Base-by-base conservation (phyloP, 2,329 filamentous ascomycete species). In the Albifimbria verrucaria region DNA sequence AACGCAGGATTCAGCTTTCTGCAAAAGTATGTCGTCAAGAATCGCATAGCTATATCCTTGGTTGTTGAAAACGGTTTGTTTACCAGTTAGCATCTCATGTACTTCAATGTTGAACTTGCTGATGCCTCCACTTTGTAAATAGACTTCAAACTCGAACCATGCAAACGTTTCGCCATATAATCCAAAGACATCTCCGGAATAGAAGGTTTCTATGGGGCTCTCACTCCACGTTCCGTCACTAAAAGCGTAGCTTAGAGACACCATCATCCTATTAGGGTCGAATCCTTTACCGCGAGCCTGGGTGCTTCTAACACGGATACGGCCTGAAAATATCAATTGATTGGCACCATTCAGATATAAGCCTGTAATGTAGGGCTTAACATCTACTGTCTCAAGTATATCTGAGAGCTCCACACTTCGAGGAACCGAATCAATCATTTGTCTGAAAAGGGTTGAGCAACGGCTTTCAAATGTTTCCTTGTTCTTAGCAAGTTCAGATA, bases 391-490 rank as follows among this genome's bases (percentile, higher is more conserved):
- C 17, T 64, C 57, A 4, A 72, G 57, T 12, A 61, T 58, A 1
- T 67, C 63, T 15, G 58, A 63, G 3, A 72, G 61, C 6, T 57
- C 54, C 7, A 71, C 67, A 1, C 17, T 56, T 5, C 55, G 51
- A 1, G 69, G 68, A 0, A 72, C 68, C 0, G 68, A 70, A 46
- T 72, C 61, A 36, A 72, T 65, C 69, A 72, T 72, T n/a, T 64
- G 62, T 7, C 53, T 55, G 9, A 72, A 64, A n/a, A 69, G 51
- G 10, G 61, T 53, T 4, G 59, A 53, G 26, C 69, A 72, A n/a
- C 51, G 64, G 15, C 55, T 63, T 25, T 69, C 64, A 59, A 79
- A 79, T 4, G 61, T 62, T 3, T 59, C 60, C 3, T 66, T 59
- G 43, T 72, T 65, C 7, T 36, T 42, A 15, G 68, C 66, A 62